A percentile compares a stretch with the other conserved stretches of the same genome.
Evolutionary conservation across 805 yeast genomes (phyloP).

Genomic region (Hanseniaspora guilliermondii): DNA sequence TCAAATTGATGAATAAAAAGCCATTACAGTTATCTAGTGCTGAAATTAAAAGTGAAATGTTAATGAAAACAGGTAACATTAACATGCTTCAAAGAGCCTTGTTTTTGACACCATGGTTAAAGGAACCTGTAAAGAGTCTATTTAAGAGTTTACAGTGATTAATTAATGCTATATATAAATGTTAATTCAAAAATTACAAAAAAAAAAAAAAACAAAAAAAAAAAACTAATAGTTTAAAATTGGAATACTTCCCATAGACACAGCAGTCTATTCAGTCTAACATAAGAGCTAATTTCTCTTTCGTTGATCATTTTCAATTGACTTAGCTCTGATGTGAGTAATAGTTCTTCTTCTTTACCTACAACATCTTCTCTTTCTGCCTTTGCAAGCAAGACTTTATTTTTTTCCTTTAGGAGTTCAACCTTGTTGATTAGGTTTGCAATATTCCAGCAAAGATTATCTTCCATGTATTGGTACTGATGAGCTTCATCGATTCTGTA

Average conservation of each 20-base stretch:
- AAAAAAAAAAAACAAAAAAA: not conserved
- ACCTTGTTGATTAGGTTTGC: constrained; percentile 40
- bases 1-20: constrained; percentile 43
- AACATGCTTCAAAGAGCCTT: constrained; percentile 57
- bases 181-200: not conserved
- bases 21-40: constrained; percentile 39
- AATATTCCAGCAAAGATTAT: constrained; percentile 36
- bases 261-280: constrained; percentile 44
- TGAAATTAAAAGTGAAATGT: constrained; percentile 23
- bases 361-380: constrained; percentile 82
- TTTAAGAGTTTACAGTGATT: constrained; percentile 9
- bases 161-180: constrained; percentile 22
- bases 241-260: constrained; percentile 46
- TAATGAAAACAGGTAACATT: constrained; percentile 40
- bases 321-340: constrained; percentile 62
- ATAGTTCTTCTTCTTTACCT: constrained; percentile 62
- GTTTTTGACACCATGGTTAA: constrained; percentile 46
- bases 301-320: constrained; percentile 52
- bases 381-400: constrained; percentile 59
- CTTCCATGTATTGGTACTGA: constrained; percentile 37
- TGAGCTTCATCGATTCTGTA: constrained; percentile 56
- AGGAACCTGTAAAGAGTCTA: constrained; percentile 24
- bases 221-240: constrained; percentile 20
- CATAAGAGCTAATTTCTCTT: constrained; percentile 42
- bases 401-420: constrained; percentile 43